Percentiles rank a stretch among this genome's conserved stretches.
Conservation (phyloP, 1,284 basidiomycete genomes). For the Uromyces viciae-fabae region DNA sequence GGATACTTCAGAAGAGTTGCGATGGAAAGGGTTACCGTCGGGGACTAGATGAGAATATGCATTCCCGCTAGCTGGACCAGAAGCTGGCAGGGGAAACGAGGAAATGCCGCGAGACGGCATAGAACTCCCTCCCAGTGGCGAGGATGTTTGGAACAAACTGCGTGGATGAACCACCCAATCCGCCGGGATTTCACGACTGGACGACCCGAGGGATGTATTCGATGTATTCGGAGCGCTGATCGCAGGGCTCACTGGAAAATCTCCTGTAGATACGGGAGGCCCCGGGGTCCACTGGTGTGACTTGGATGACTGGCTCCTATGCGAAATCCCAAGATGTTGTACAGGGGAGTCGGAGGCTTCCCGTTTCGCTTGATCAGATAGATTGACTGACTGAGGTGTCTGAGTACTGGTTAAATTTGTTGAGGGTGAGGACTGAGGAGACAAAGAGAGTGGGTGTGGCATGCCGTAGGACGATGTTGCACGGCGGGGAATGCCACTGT, state of each 20-base stretch:
- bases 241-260: slow-evolving; percentile 1
- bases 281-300: slow-evolving; percentile 12
- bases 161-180: slow-evolving; percentile 33
- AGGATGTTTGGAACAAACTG: slow-evolving; percentile 23
- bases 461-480: slow-evolving; percentile 14
- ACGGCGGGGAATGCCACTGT: neutral
- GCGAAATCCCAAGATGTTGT: slow-evolving; percentile 11
- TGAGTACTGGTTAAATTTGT: neutral
- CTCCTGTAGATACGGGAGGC: neutral
- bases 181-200: slow-evolving; percentile 19
- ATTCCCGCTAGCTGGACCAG: neutral
- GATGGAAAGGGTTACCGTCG: slow-evolving; percentile 17
- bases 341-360: slow-evolving; percentile 32
- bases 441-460: slow-evolving; percentile 8
- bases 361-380: slow-evolving; percentile 22
- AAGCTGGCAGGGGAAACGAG: slow-evolving; percentile 4
- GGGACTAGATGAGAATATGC: slow-evolving; percentile 7
- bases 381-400: neutral
- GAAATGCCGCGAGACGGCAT: neutral
- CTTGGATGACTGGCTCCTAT: neutral
- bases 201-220: neutral
- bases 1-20: neutral
- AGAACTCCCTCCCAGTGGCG: neutral
- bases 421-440: slow-evolving; percentile 33
- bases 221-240: slow-evolving; percentile 5